phyloP scores from a whole-genome alignment of 345 rosid genomes.

The Eucalyptus marginata region DNA sequence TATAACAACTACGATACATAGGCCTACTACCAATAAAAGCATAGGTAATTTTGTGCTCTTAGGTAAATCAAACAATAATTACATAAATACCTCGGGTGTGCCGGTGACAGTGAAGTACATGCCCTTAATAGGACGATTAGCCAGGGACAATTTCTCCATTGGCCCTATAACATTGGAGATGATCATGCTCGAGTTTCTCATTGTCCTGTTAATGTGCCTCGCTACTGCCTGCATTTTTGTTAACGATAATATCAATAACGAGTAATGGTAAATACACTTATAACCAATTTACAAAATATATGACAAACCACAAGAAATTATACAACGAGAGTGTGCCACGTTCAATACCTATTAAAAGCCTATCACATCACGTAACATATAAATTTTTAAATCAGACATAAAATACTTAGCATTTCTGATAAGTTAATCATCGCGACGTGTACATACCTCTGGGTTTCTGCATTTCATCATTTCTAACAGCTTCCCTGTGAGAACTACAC shows the following conservation, averaged over 20 bases:
- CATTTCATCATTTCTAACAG: constrained; percentile 8
- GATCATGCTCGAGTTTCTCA: constrained; percentile 37
- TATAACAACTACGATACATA: too few species aligned
- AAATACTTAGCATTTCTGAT: not conserved
- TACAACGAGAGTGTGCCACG: not conserved
- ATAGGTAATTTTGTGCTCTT: constrained; percentile 1
- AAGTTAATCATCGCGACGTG: too few species aligned
- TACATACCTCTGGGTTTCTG: constrained; percentile 20
- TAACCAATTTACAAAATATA: not conserved
- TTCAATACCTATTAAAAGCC: not conserved
- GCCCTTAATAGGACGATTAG: constrained; percentile 33
- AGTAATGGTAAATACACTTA: not conserved
- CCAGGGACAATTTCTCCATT: constrained; percentile 23
- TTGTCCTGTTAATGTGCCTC: constrained; percentile 14
- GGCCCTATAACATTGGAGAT: constrained; percentile 42
- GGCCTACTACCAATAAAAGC: not conserved
- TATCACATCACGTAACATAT: not conserved
- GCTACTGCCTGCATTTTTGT: not conserved
- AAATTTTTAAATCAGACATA: not conserved
- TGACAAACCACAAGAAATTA: not conserved
- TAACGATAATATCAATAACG: too few species aligned
- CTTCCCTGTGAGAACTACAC: constrained; percentile 5
- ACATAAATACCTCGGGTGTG: constrained; percentile 19
- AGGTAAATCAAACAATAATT: not conserved
- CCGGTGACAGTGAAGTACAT: constrained; percentile 29